These are phyloP conservation scores for Aspergillus cavernicola DNA, from an alignment of 495 filamentous ascomycete genomes.

Conservation along the genomic window DNA sequence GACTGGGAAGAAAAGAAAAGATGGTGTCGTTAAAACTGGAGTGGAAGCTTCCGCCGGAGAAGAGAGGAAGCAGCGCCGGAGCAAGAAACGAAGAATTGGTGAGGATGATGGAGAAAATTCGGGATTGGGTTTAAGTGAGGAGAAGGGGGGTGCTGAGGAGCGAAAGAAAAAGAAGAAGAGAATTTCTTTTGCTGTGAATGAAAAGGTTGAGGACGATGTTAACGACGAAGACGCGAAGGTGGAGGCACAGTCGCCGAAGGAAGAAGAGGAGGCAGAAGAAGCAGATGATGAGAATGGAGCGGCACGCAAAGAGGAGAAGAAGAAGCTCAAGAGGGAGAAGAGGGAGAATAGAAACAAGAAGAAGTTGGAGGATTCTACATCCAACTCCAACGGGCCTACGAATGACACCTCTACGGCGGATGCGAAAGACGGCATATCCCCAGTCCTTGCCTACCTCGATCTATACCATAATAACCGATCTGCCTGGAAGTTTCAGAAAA, in stretches of 20 bases:
- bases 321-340: conserved; percentile 25
- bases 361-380: not conserved
- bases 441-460: conserved; percentile 68
- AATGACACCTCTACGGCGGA: not conserved
- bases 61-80: not conserved
- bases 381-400: not conserved
- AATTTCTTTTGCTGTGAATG: conserved; percentile 70
- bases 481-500: conserved; percentile 92
- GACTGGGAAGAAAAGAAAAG: not conserved
- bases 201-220: conserved; percentile 57
- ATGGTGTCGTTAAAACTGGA: not conserved
- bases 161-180: conserved; percentile 28
- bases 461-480: conserved; percentile 62
- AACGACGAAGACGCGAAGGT: conserved; percentile 20
- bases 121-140: not conserved
- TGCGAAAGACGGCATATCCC: conserved; percentile 38
- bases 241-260: conserved; percentile 1
- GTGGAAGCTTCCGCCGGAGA: too few species aligned
- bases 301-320: conserved; percentile 38
- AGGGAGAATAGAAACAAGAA: conserved; percentile 32
- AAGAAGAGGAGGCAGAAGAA: conserved; percentile 16
- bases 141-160: not conserved
- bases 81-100: conserved; percentile 12
- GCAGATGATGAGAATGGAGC: conserved; percentile 29
- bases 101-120: conserved; percentile 1